Evolutionary conservation across 768 basidiomycete genomes (phyloP).

Genomic region (Russula sp.): DNA sequence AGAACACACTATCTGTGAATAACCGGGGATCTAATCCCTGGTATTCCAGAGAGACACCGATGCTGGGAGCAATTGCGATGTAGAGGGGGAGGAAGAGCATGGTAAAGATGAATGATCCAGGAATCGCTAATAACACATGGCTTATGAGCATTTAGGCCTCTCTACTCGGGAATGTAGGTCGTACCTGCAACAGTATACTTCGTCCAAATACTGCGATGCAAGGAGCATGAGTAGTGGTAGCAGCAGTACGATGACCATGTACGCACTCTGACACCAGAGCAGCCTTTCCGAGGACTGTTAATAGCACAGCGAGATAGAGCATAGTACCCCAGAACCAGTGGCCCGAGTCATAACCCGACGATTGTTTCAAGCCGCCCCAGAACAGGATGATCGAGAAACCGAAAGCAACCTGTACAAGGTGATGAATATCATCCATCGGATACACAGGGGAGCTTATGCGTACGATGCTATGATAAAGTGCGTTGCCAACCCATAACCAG

Average conservation of each 20-base stretch:
- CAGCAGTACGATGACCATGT: not conserved
- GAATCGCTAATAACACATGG: slow-evolving; percentile 62
- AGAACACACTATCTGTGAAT: slow-evolving; percentile 87
- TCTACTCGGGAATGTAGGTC: slow-evolving; percentile 33
- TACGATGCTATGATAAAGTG: slow-evolving; percentile 85
- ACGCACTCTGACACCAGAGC: slow-evolving; percentile 94
- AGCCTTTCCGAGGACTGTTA: slow-evolving; percentile 96
- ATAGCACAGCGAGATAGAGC: slow-evolving; percentile 87
- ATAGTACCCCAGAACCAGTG: slow-evolving; percentile 99
- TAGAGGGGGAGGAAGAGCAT: slow-evolving; percentile 94
- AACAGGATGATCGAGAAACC: slow-evolving; percentile 87
- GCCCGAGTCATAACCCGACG: slow-evolving; percentile 78
- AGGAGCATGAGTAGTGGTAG: slow-evolving; percentile 18
- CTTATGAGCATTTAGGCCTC: slow-evolving; percentile 8
- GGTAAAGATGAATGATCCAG: slow-evolving; percentile 95
- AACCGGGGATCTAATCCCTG: slow-evolving; percentile 83
- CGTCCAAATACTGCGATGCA: slow-evolving; percentile 81
- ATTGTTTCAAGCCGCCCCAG: slow-evolving; percentile 86
- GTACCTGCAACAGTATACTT: slow-evolving; percentile 94
- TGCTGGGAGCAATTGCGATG: slow-evolving; percentile 75
- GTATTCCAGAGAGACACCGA: slow-evolving; percentile 91
- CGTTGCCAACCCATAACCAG: slow-evolving; percentile 90
- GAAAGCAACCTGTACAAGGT: slow-evolving; percentile 63
- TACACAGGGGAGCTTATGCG: slow-evolving; percentile 34
- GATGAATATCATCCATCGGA: slow-evolving; percentile 1